Base-by-base conservation (phyloP, 805 yeast genomes). In the Maudiozyma pseudohumilis region DNA sequence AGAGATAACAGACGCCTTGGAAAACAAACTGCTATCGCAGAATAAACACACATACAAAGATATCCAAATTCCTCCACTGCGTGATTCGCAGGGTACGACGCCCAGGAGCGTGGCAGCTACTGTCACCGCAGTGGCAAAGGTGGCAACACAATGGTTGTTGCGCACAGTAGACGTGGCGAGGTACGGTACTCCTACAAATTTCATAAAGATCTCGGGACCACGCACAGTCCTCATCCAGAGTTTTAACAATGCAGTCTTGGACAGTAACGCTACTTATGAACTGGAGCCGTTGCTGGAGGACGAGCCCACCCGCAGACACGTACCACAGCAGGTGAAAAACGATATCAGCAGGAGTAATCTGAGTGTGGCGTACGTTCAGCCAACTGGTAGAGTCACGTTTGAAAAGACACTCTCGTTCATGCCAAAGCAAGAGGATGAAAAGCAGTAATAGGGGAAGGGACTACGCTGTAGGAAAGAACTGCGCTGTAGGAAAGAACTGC, bases 171-270 rank as follows among this genome's bases (percentile, higher is more conserved):
- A 47, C 25, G 38, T 17, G 6, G 23, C 41, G 8, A 39, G 47
- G 35, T 49, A 43, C 34, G 56, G 57, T 9, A 28, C 35, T 12
- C 48, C 54, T 5, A 40, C 48, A 9, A 46, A 43, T 22, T 55
- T 50, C 30, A 39, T 58, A n/a, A 49, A 47, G 35, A 48, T 59
- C 3, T 46, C 43, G 23, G 64, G 64, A 3, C 64, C 64, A 34
- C 53, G 64, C 46, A 45, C 52, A 7, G 22, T 60, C 8, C 39
- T 59, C n/a, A 45, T 60, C 1, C 64, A 60, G 42, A 56, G 39
- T 15, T 39, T 34, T 17, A 37, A 36, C 21, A 39, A 39, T 24
- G 11, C 34, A 1, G 23, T 31, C 6, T 7, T 35, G 2, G 41
- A 38, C 20, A 38, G 18, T 25, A 34, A 30, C 20, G 12, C 29